Evolutionary conservation across 371 early-diverging fungal species (phyloP), one percentile per base, ranked within the genome.

Genomic region (Saksenaea vasiformis): DNA sequence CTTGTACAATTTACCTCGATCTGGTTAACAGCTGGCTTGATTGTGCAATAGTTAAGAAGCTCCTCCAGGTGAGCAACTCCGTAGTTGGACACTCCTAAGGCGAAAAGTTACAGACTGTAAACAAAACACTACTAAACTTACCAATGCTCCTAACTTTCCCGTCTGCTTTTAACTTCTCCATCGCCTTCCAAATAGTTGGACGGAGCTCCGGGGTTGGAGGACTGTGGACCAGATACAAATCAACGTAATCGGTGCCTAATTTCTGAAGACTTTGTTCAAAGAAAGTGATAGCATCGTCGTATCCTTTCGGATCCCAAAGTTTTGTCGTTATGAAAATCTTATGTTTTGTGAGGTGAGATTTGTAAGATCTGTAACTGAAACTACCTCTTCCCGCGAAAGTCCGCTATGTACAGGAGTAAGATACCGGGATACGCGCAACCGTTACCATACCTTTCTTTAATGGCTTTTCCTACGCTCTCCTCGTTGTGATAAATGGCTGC

Each of bases 321-420:
- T 93, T 93, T 2, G 91, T 89, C 13, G 93, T 93, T 41, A 93
- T 81, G 73, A 87, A 93, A 37, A 93, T 75, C 66, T 90, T 37
- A 5, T 53, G 39, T 24, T 37, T 19, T 38, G 24, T 26, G 43
- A 17, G 13, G 35, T 54, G 28, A 37, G 17, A 15, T 10, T 36
- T 37, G 8, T 24, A 24, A 34, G 4, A 13, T 9, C 28, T 17
- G 19, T 10, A 19, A n/a, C 51, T 34, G 22, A 53, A 36, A 31
- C 5, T 62, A 66, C 71, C 71, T 65, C 79, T 53, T 83, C 76
- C 31, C 93, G 78, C 19, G 85, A 83, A 11, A 87, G 70, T 28
- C 79, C 76, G 56, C 81, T 79, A 55, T 28, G 22, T 24, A 5
- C 15, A 7, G 35, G 9, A 55, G 43, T 27, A 27, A 19, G 13